A percentile compares a stretch with the other conserved stretches of the same genome.
Conservation (phyloP, 1,284 basidiomycete genomes). For the Malassezia pachydermatis region DNA sequence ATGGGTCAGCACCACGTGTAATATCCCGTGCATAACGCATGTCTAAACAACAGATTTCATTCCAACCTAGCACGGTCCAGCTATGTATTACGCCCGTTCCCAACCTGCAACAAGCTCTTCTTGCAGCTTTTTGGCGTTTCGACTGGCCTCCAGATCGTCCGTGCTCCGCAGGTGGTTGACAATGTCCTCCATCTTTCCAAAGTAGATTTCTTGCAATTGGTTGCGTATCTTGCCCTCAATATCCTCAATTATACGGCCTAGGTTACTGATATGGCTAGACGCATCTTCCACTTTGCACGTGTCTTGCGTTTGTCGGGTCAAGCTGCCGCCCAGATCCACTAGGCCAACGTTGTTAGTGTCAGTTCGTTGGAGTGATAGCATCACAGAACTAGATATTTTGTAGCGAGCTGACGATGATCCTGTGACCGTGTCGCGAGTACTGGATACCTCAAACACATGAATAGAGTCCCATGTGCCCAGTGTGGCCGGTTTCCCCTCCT, state of each 20-base stretch:
- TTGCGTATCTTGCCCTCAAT: constrained; percentile 99
- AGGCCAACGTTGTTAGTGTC: constrained; percentile 57
- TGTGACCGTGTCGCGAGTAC: too few relatives aligned
- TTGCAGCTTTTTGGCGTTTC: constrained; percentile 72
- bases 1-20: too few relatives aligned
- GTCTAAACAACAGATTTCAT: too few relatives aligned
- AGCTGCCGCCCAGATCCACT: constrained; percentile 79
- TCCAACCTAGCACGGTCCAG: too few relatives aligned
- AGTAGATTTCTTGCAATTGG: constrained; percentile 89
- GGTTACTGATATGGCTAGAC: constrained; percentile 74
- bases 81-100: constrained; percentile 7
- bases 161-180: constrained; percentile 79
- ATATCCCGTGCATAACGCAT: too few relatives aligned
- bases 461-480: constrained; percentile 89
- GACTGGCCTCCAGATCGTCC: constrained; percentile 72
- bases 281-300: constrained; percentile 23
- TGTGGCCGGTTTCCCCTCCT: constrained; percentile 30
- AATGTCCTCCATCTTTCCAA: constrained; percentile 92
- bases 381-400: constrained; percentile 92
- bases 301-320: constrained; percentile 66
- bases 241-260: constrained; percentile 89
- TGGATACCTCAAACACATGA: constrained; percentile 85
- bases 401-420: constrained; percentile 60
- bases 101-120: constrained; percentile 59
- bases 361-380: constrained; percentile 77